Conservation (phyloP, 129 eudicot genomes). For the Scalesia atractyloides region DNA sequence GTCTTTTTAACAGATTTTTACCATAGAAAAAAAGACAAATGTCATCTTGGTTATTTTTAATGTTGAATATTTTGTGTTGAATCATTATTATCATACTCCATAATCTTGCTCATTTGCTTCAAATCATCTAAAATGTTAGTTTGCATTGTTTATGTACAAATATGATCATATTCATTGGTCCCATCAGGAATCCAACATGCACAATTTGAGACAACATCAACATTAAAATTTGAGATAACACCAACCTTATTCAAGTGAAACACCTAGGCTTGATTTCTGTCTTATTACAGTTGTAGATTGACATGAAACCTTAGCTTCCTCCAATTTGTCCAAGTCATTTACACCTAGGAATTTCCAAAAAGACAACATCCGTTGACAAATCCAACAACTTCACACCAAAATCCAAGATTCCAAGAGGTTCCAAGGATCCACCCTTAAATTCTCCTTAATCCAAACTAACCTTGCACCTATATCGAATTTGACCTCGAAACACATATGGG, state of each 20-base stretch:
- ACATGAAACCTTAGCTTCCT: constrained; percentile 21
- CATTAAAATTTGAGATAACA: neutral
- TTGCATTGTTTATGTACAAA: constrained; percentile 7
- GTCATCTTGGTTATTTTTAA: too few relatives aligned
- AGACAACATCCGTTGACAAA: neutral
- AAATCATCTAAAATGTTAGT: neutral
- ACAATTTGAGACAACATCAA: neutral
- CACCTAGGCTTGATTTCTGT: constrained; percentile 18
- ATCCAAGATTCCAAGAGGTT: constrained; percentile 15
- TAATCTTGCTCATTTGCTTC: neutral
- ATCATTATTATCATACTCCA: neutral
- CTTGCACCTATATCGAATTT: neutral
- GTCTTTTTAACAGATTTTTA: too few relatives aligned
- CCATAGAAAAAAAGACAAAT: too few relatives aligned
- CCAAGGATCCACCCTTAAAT: constrained; percentile 4
- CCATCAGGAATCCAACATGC: constrained; percentile 4
- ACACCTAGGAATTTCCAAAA: constrained; percentile 17
- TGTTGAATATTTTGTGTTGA: neutral
- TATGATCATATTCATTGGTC: neutral
- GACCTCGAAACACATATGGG: constrained; percentile 19
- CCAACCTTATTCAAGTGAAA: neutral
- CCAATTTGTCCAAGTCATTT: constrained; percentile 32
- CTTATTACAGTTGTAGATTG: constrained; percentile 17
- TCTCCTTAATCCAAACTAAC: constrained; percentile 15
- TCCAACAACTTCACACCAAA: constrained; percentile 6